Conservation (phyloP, 2,329 filamentous ascomycete genomes). For the Fusarium austroafricanum region DNA sequence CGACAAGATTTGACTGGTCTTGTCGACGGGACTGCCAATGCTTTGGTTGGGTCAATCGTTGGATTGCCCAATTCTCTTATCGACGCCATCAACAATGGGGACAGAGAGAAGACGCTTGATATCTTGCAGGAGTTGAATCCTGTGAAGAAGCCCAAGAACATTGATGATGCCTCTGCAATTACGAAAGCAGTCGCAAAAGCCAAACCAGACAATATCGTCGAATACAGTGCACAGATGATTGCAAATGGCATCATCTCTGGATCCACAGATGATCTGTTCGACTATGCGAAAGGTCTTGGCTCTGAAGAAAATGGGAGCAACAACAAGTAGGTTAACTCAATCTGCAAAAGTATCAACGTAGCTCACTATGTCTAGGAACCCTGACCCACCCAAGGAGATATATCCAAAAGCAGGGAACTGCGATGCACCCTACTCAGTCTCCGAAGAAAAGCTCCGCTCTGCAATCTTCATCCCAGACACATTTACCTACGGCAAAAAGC, state of each 20-base stretch:
- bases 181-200: background rate
- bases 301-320: background rate
- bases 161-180: background rate
- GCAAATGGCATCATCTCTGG: conserved; percentile 1
- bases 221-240: conserved; percentile 2
- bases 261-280: background rate
- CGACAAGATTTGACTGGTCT: background rate
- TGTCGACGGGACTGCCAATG: background rate
- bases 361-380: background rate
- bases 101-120: background rate
- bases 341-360: rapidly evolving
- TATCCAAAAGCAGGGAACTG: conserved; percentile 10
- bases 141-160: background rate
- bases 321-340: background rate
- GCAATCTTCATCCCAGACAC: conserved; percentile 6
- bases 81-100: background rate
- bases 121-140: background rate
- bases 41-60: background rate
- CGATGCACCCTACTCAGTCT: background rate
- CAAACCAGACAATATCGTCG: background rate
- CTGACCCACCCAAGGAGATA: background rate
- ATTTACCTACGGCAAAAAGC: conserved; percentile 4
- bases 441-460: conserved; percentile 4
- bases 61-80: background rate
- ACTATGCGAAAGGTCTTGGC: background rate